Base-by-base conservation (phyloP, 2,329 filamentous ascomycete species). In the Lasiodiplodia citricola region DNA sequence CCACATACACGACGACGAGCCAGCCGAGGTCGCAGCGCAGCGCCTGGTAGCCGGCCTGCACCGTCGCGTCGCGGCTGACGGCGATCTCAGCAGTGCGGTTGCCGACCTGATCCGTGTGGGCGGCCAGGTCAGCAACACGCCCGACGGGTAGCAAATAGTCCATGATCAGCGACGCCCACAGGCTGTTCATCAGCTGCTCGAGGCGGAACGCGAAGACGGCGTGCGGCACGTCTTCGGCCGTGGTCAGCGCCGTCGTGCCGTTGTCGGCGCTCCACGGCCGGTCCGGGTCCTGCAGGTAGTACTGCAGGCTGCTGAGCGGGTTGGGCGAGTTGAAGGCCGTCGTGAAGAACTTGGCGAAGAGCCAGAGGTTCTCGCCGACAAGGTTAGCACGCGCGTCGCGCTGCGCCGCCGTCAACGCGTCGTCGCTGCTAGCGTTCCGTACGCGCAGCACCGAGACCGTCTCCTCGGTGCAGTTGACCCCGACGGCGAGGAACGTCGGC, bases 291-390 rank as follows among this genome's bases (percentile, higher is more conserved):
- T 56, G 54, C 28, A 56, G 18, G 54, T 14, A 56, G 54, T 38
- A 56, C 54, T 21, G 54, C 31, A 56, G 54, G 28, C n/a, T 56
- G 31, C 54, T 56, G 10, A 56, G 54, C 31, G 54, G 31, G n/a
- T 37, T 56, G 16, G 54, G 31, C 28, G 54, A 56, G 54, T 56
- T 23, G 54, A 37, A 35, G 7, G 28, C 54, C 16, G 31, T 56
- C 16, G 54, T 37, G 31, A n/a, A 55, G 51, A 25, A 55, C 25
- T 55, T 55, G 13, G 51, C 51, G 41, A 55, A 55, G 25, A 55
- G 25, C 51, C 51, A 55, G 25, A 31, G 25, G 25, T 55, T 4
- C 25, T 55, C 14, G 51, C 51, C 51, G 51, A n/a, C 1, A 0
- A 55, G 51, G 51, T 28, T 31, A 0, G 21, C 23, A 14, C 51